Base-by-base conservation (phyloP, 305 asterid species). In the Ilex paraguariensis region DNA sequence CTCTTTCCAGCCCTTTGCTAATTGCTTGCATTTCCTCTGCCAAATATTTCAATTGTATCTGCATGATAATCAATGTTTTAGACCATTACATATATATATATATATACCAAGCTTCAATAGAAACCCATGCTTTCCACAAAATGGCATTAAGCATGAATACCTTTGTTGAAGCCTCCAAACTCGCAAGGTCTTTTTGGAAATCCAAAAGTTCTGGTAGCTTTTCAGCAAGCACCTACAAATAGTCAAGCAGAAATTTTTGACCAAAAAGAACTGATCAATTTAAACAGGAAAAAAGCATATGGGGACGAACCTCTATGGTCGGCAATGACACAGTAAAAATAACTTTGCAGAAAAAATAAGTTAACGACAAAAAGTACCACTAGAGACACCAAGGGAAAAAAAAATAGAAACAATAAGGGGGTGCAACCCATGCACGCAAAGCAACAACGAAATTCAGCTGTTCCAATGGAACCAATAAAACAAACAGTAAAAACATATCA, bases 1-100 rank as follows among this genome's bases (percentile, higher is more conserved):
- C 87, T 70, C 81, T 91, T 77, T 88, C 94, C 40, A 86, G 79
- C 66, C 95, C 96, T 76, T 86, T 91, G 81, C 69, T 74, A 61
- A 88, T 68, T 54, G 92, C 83, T 74, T 82, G 92, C 97, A 87
- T 90, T 85, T 90, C 96, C 86, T 86, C 96, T 7, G 96, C 94
- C 79, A 88, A 79, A 74, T 77, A 83, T 81, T 91, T 88, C 46
- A 88, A 69, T 63, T 91, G 96, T 74, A 86, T 70, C 98, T 91
- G 87, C 75, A 75, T 46, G 56, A 46, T 17, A 73, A 53, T 8
- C 4, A 56, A 13, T 16, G 6, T 6, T 52, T 52, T 14, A 52
- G 7, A 28, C 28, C 28, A 52, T 52, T 31, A 56, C 0, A 56
- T 56, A 21, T 13, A 53, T 4, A 17, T 31, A 56, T 8, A 56